These are phyloP conservation scores for Lindgomyces ingoldianus DNA, from an alignment of 495 filamentous ascomycete genomes.

Conservation along the genomic window DNA sequence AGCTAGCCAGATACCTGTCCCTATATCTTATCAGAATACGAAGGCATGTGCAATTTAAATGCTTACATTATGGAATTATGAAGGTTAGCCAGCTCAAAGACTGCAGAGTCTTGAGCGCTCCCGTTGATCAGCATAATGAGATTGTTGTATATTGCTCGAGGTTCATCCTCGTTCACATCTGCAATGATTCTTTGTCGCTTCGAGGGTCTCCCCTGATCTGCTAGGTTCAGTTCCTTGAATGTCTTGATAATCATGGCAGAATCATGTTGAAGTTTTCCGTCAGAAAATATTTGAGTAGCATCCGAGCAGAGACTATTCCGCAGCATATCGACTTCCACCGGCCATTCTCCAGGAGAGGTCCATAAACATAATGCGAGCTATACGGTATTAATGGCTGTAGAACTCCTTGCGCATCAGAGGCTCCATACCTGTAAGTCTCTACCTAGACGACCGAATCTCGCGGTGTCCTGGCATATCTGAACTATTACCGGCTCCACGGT, in stretches of 20 bases:
- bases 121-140: slow-evolving; percentile 8
- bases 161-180: background rate
- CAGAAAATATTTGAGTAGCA: background rate
- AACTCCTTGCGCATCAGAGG: background rate
- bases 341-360: slow-evolving; percentile 26
- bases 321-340: slow-evolving; percentile 14
- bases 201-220: slow-evolving; percentile 17
- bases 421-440: slow-evolving; percentile 33
- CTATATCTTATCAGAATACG: background rate
- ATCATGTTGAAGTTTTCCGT: slow-evolving; percentile 15
- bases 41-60: background rate
- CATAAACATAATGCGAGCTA: slow-evolving; percentile 35
- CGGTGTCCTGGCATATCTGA: slow-evolving; percentile 4
- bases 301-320: slow-evolving; percentile 15
- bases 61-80: slow-evolving; percentile 20
- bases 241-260: background rate
- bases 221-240: slow-evolving; percentile 10
- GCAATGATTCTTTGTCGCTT: slow-evolving; percentile 19
- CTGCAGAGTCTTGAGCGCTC: slow-evolving; percentile 1
- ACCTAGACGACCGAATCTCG: background rate
- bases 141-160: slow-evolving; percentile 7
- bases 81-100: background rate
- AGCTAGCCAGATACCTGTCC: slow-evolving; percentile 2
- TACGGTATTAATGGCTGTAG: slow-evolving; percentile 1
- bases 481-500: slow-evolving; percentile 8